phyloP scores from a whole-genome alignment of 2,329 filamentous ascomycete species.

The Botryotinia narcissicola region DNA sequence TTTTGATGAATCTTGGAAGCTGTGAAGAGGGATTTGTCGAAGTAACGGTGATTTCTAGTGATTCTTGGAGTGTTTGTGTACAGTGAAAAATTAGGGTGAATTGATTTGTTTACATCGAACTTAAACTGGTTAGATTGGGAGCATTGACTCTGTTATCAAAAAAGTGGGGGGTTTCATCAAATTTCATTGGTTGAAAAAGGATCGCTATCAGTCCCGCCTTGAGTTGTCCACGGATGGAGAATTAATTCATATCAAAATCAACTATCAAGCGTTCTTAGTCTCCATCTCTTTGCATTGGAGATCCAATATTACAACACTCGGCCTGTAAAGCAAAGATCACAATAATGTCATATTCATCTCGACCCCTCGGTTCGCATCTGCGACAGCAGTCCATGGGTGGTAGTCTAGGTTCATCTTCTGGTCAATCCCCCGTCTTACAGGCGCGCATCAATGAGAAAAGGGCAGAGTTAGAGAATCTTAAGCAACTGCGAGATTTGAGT shows the following conservation, averaged over 20 bases:
- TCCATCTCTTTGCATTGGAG: conserved; percentile 10
- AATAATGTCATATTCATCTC: conserved; percentile 55
- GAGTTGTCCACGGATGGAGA: conserved; percentile 7
- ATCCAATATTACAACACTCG: neutral
- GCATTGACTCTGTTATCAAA: conserved; percentile 15
- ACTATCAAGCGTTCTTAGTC: neutral
- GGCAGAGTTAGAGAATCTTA: conserved; percentile 74
- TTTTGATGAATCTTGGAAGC: conserved; percentile 8
- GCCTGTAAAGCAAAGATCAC: neutral
- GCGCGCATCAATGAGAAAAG: conserved; percentile 84
- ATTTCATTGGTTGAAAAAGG: neutral
- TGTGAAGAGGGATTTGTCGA: neutral
- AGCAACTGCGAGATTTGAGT: conserved; percentile 74
- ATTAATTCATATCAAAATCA: conserved; percentile 1
- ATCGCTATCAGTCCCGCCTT: neutral
- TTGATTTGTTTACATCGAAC: conserved; percentile 36
- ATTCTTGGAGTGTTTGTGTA: conserved; percentile 3
- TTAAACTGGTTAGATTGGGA: conserved; percentile 15
- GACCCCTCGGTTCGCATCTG: conserved; percentile 63
- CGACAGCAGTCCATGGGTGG: conserved; percentile 59
- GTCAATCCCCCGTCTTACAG: conserved; percentile 67
- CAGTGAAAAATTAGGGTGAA: conserved; percentile 18
- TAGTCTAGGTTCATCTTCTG: conserved; percentile 44
- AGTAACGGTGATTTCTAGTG: neutral
- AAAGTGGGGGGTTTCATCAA: neutral